Evolutionary conservation across 345 rosid species (phyloP).

Genomic region (Pugionium cornutum): DNA sequence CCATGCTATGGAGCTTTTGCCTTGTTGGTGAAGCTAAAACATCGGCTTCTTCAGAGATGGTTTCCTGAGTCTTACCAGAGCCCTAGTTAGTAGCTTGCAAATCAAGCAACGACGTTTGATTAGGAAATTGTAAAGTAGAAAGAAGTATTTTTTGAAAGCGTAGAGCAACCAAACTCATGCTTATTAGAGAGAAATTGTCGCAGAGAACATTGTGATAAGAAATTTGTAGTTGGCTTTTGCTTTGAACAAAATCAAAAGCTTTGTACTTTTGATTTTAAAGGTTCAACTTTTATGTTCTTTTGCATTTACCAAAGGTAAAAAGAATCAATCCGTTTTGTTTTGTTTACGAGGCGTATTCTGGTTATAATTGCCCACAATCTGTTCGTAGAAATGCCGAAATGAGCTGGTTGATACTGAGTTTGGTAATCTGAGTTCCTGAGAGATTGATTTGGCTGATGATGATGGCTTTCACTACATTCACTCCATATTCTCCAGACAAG

Average conservation of each 20-base stretch:
- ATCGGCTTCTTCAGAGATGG: slow-evolving; percentile 58
- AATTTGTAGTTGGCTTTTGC: too few relatives aligned
- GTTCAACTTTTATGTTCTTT: slow-evolving; percentile 32
- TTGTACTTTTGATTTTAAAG: too few relatives aligned
- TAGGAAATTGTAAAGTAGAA: slow-evolving; percentile 22
- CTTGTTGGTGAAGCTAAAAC: slow-evolving; percentile 71
- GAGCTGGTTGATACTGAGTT: background rate
- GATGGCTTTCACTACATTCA: slow-evolving; percentile 33
- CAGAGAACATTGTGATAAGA: too few relatives aligned
- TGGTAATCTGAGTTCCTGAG: slow-evolving; percentile 20
- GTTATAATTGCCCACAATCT: slow-evolving; percentile 19
- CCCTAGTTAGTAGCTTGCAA: slow-evolving; percentile 36
- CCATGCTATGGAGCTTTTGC: slow-evolving; percentile 80
- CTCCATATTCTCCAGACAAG: slow-evolving; percentile 42
- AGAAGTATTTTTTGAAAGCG: slow-evolving; percentile 23
- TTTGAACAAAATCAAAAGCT: too few relatives aligned
- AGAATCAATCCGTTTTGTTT: background rate
- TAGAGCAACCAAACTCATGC: slow-evolving; percentile 34
- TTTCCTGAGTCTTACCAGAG: slow-evolving; percentile 67
- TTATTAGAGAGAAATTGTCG: slow-evolving; percentile 8
- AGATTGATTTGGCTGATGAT: slow-evolving; percentile 5
- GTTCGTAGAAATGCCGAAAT: slow-evolving; percentile 33
- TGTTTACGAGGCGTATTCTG: too few relatives aligned
- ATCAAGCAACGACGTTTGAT: slow-evolving; percentile 22
- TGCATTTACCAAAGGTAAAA: too few relatives aligned